These are phyloP conservation scores for Suillus bovinus DNA, from an alignment of 768 basidiomycete species.

Conservation along the genomic window DNA sequence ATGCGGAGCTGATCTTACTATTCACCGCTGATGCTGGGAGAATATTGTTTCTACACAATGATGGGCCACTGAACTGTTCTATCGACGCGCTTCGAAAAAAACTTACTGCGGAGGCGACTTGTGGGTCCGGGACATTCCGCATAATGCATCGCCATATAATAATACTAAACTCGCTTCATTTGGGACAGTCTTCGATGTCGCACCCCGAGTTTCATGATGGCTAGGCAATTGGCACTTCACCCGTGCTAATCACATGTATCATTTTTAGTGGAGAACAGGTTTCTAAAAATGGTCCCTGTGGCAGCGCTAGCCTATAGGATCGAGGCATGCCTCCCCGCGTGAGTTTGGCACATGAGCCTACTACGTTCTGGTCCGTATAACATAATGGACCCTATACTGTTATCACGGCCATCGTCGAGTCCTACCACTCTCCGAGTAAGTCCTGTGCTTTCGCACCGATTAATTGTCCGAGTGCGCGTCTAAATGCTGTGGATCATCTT, in stretches of 20 bases:
- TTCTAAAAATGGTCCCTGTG: too few species aligned
- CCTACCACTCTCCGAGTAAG: background rate
- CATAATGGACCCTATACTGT: too few species aligned
- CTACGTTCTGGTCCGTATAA: too few species aligned
- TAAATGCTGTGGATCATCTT: background rate
- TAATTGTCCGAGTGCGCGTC: background rate
- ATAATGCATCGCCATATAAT: background rate
- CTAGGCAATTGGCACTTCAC: background rate
- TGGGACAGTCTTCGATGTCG: constrained; percentile 1
- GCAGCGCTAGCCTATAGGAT: too few species aligned
- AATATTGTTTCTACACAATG: background rate
- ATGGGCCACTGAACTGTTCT: too few species aligned
- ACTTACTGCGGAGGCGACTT: background rate
- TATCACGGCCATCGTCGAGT: background rate
- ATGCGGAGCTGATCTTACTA: background rate
- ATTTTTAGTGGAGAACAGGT: too few species aligned
- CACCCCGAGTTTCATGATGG: background rate
- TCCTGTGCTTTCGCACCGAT: background rate
- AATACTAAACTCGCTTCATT: background rate
- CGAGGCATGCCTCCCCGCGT: too few species aligned
- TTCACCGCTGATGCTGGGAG: background rate
- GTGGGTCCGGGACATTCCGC: background rate
- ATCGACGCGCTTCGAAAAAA: background rate
- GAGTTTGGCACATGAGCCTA: too few species aligned
- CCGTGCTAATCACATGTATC: too few species aligned